Percentiles rank a stretch among this genome's conserved stretches.
Conservation (phyloP, 2,329 filamentous ascomycete genomes). For the Talaromyces islandicus region DNA sequence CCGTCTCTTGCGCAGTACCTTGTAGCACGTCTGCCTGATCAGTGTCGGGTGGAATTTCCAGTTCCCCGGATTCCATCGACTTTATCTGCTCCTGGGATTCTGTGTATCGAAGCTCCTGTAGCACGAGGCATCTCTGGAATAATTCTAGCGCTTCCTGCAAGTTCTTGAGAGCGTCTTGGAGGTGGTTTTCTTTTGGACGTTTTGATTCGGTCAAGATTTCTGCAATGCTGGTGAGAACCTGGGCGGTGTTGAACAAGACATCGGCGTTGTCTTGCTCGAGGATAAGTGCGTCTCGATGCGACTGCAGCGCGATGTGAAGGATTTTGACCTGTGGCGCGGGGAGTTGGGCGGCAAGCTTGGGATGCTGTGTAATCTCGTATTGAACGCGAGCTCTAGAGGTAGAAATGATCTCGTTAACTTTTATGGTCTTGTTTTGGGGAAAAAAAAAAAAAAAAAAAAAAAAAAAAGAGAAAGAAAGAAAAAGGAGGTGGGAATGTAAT, state of each 20-base stretch:
- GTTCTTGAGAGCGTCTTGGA: conserved; percentile 45
- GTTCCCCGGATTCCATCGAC: conserved; percentile 27
- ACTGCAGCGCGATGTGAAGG: conserved; percentile 55
- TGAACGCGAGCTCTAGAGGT: conserved; percentile 57
- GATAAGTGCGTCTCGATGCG: conserved; percentile 56
- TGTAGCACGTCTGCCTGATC: conserved; percentile 6
- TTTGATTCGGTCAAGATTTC: conserved; percentile 54
- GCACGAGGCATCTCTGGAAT: conserved; percentile 51
- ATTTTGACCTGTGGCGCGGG: conserved; percentile 48
- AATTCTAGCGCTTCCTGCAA: conserved; percentile 58
- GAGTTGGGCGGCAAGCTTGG: conserved; percentile 55
- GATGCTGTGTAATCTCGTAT: conserved; percentile 64
- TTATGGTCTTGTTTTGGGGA: no score
- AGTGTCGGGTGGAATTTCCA: conserved; percentile 13
- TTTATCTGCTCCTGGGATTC: conserved; percentile 40
- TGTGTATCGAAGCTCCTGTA: conserved; percentile 47
- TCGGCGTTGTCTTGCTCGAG: conserved; percentile 61
- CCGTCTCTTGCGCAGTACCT: conserved; percentile 9
- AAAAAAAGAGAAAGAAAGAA: no score
- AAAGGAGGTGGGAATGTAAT: not conserved
- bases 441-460: no score
- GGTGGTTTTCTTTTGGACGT: conserved; percentile 35
- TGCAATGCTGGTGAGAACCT: conserved; percentile 61
- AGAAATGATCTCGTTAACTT: not conserved
- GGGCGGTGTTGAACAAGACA: conserved; percentile 65